Evolutionary conservation across 2,329 filamentous ascomycete species (phyloP).

Genomic region (Monosporascus sp.): DNA sequence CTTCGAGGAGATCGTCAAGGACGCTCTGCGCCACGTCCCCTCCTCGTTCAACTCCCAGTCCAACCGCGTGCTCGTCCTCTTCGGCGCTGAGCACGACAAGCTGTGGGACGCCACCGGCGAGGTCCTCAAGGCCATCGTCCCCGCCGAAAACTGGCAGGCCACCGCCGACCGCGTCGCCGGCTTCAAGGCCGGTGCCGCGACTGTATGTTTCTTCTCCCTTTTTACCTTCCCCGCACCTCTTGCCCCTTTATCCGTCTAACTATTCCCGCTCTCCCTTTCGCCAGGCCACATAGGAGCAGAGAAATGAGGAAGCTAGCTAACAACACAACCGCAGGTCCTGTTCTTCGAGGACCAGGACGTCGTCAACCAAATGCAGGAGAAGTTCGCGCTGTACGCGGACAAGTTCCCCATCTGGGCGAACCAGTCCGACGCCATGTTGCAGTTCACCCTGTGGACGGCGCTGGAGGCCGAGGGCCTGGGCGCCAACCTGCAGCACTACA

Average conservation of each 20-base stretch:
- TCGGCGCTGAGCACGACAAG: constrained; percentile 78
- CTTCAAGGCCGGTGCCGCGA: constrained; percentile 72
- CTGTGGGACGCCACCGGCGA: constrained; percentile 73
- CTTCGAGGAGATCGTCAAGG: constrained; percentile 60
- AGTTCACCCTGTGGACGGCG: constrained; percentile 74
- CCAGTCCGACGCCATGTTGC: constrained; percentile 77
- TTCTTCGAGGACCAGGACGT: constrained; percentile 78
- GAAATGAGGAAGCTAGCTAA: background rate
- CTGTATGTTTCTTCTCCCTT: constrained; percentile 45
- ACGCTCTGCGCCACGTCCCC: constrained; percentile 64
- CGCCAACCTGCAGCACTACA: constrained; percentile 91
- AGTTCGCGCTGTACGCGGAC: constrained; percentile 70
- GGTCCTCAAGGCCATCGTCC: constrained; percentile 62
- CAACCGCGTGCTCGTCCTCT: constrained; percentile 71
- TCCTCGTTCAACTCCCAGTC: constrained; percentile 87
- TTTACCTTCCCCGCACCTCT: background rate
- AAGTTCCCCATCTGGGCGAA: constrained; percentile 72
- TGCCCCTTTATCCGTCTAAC: background rate
- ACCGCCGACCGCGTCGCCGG: constrained; percentile 37
- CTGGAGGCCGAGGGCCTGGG: constrained; percentile 80
- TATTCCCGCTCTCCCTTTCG: background rate
- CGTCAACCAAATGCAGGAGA: constrained; percentile 60
- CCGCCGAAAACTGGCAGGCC: constrained; percentile 54
- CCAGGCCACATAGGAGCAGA: background rate
- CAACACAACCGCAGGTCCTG: constrained; percentile 49